Evolutionary conservation across 768 basidiomycete species (phyloP).

Genomic region (Tylopilus felleus): DNA sequence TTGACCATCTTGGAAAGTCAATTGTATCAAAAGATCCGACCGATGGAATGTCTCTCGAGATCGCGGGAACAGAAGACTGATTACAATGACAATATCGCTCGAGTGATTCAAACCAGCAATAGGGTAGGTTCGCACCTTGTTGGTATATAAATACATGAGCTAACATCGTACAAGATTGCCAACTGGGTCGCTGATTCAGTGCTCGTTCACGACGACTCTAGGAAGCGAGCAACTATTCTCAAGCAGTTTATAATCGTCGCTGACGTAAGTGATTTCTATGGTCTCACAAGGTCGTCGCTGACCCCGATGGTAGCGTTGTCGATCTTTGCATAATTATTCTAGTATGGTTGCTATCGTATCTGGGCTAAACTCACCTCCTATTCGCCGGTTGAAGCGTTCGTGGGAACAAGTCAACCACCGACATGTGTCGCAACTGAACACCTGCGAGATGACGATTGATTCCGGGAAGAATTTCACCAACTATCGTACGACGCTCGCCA

Average conservation of each 20-base stretch:
- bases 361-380: constrained; percentile 90
- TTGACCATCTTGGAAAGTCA: constrained; percentile 87
- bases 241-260: constrained; percentile 92
- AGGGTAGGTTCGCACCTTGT: constrained; percentile 45
- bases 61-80: constrained; percentile 75
- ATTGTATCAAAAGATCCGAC: constrained; percentile 83
- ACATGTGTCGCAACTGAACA: constrained; percentile 65
- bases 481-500: constrained; percentile 80
- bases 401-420: constrained; percentile 86
- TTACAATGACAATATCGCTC: constrained; percentile 77
- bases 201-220: constrained; percentile 76
- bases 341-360: constrained; percentile 97
- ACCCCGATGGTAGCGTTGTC: constrained; percentile 67
- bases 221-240: constrained; percentile 73
- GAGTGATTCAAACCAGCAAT: constrained; percentile 86
- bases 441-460: constrained; percentile 88
- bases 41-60: constrained; percentile 85
- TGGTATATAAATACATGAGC: not conserved
- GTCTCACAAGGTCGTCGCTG: not conserved
- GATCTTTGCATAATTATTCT: constrained; percentile 87
- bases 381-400: constrained; percentile 87
- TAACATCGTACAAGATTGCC: constrained; percentile 60
- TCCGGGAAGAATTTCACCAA: constrained; percentile 93
- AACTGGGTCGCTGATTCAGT: constrained; percentile 89
- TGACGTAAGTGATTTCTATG: constrained; percentile 58